Conservation (phyloP, 2,329 filamentous ascomycete species). For the Fonsecaea pedrosoi region DNA sequence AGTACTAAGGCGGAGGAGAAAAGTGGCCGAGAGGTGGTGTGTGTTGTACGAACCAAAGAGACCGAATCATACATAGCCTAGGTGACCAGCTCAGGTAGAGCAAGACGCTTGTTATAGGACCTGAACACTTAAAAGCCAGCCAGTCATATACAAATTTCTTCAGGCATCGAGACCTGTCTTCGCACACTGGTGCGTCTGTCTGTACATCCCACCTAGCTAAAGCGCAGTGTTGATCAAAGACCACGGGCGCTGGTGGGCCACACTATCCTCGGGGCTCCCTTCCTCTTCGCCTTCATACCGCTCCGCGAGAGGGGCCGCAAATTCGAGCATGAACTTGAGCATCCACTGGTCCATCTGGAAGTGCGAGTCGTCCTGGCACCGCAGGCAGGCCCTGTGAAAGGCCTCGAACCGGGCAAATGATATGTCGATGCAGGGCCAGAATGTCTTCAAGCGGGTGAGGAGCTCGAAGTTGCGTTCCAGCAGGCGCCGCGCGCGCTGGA, state of each 20-base stretch:
- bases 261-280: neutral
- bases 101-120: no score
- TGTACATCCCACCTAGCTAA: neutral
- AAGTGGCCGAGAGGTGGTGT: no score
- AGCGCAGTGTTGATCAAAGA: neutral
- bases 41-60: no score
- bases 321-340: slow-evolving; percentile 46
- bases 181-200: no score
- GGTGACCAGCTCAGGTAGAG: no score
- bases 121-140: no score
- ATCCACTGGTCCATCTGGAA: slow-evolving; percentile 55
- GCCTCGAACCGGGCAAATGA: slow-evolving; percentile 49
- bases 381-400: slow-evolving; percentile 53
- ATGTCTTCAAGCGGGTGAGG: slow-evolving; percentile 49
- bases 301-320: slow-evolving; percentile 32
- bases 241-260: neutral
- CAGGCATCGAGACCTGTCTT: no score
- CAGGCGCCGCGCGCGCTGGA: slow-evolving; percentile 45
- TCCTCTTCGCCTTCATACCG: slow-evolving; percentile 24
- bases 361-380: slow-evolving; percentile 45
- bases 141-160: no score
- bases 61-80: no score
- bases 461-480: slow-evolving; percentile 57
- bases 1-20: no score
- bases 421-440: slow-evolving; percentile 52